Evolutionary conservation across 176 grass and related monocot species (phyloP).

Genomic region (Eleusine indica): DNA sequence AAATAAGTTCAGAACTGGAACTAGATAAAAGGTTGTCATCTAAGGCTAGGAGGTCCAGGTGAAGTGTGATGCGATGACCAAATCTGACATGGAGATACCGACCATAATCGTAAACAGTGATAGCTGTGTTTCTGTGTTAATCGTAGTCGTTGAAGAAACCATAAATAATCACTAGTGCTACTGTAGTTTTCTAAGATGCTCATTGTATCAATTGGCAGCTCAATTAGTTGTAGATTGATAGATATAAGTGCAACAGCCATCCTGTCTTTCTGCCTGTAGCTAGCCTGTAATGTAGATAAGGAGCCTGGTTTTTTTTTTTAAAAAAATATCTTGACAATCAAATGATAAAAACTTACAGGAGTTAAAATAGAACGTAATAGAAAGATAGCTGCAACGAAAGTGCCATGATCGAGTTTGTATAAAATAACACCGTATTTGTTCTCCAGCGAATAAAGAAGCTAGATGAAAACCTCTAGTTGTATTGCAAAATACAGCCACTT

Average conservation of each 20-base stretch:
- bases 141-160: neutral
- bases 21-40: neutral
- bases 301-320: neutral
- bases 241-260: neutral
- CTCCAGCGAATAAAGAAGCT: neutral
- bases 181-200: neutral
- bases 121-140: neutral
- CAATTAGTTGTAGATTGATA: constrained; percentile 21
- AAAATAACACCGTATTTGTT: neutral
- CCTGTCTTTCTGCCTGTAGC: neutral
- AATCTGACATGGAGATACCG: neutral
- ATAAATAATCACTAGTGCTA: neutral
- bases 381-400: neutral
- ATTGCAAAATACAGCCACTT: neutral
- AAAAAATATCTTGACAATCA: constrained; percentile 19
- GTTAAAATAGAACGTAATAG: neutral
- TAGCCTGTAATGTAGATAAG: neutral
- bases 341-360: neutral
- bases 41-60: neutral
- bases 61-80: constrained; percentile 10
- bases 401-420: neutral
- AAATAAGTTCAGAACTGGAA: constrained; percentile 5
- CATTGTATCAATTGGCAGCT: neutral
- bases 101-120: constrained; percentile 2
- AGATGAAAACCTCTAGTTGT: neutral